Base-by-base conservation (phyloP, 768 basidiomycete genomes). In the Pilatotrama ljubarskyi region DNA sequence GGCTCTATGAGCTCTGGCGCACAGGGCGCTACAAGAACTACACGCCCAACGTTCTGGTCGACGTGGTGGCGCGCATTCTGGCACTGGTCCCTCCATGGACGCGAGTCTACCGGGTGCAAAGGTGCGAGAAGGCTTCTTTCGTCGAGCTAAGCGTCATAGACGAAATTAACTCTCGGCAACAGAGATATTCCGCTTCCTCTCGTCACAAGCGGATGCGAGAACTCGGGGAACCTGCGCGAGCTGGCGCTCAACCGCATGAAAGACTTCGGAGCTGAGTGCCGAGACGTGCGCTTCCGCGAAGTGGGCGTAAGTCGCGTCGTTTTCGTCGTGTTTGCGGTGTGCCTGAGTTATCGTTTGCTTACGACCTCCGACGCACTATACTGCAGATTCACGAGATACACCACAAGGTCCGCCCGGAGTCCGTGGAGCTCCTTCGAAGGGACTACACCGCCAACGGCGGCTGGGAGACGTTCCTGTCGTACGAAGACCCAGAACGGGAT, bases 21-120 rank as follows among this genome's bases (percentile, higher is more conserved):
- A 96, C 95, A 32, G 94, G 93, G n/a, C 82, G 92, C 69, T 98
- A 98, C 75, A 98, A 97, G 77, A 99, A 99, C 72, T 99, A 99
- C 73, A 97, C 95, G 9, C 93, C 97, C n/a, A 98, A 98, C 68
- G 93, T 98, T 10, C 80, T 99, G 36, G 95, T 98, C 18, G 97
- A 99, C 68, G 93, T 98, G 26, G 93, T 99, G 14, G 97, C 97
- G 42, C 79, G 96, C 53, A 95, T 99, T 68, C 80, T 99, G 65
- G 95, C 97, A 17, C 78, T 99, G 8, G 95, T 99, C 6, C 97
- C 97, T 1, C 97, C 97, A 17, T 99, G 97, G 97, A 99, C 97
- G 44, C 77, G 97, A 64, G 95, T 99, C 25, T 99, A 98, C 74
- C 89, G 97, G 15, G 97, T 99, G 37, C 97, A 99, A 70, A 84